Evolutionary conservation across 176 grass and related monocot genomes (phyloP).

Genomic region (Rhynchospora tenuis): DNA sequence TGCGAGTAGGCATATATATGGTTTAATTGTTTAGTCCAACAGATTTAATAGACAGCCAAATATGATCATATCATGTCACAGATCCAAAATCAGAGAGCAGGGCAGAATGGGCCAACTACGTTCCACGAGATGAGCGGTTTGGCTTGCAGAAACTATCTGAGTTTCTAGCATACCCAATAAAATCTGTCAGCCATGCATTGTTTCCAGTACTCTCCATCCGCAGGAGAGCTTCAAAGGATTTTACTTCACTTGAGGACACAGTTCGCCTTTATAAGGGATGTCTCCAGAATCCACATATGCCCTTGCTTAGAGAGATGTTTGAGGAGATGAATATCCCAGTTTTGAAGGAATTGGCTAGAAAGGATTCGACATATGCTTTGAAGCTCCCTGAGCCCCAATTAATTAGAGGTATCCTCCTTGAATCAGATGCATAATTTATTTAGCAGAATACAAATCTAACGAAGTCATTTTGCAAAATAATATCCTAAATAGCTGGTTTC

Average conservation of each 20-base stretch:
- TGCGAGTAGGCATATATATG: too few relatives aligned
- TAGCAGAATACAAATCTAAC: not conserved
- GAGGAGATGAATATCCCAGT: conserved; percentile 38
- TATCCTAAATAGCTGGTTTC: not conserved
- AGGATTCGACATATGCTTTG: conserved; percentile 39
- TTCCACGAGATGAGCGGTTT: conserved; percentile 65
- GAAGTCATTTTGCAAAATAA: not conserved
- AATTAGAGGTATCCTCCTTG: conserved; percentile 39
- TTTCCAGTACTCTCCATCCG: conserved; percentile 30
- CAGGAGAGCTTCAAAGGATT: conserved; percentile 30
- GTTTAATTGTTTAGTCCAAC: too few relatives aligned
- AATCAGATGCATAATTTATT: not conserved
- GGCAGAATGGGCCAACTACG: conserved; percentile 38
- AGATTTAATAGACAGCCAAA: not conserved
- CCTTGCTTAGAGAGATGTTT: conserved; percentile 25
- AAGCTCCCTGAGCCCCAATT: conserved; percentile 62
- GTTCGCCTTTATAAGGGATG: conserved; percentile 49
- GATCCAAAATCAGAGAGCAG: conserved; percentile 59
- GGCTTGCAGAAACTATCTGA: conserved; percentile 65
- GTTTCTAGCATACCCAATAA: conserved; percentile 51
- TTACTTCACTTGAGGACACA: conserved; percentile 61
- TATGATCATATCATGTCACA: conserved; percentile 13
- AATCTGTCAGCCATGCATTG: conserved; percentile 35
- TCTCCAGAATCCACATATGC: conserved; percentile 23
- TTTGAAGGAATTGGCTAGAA: conserved; percentile 41